A percentile compares a stretch with the other conserved stretches of the same genome.
phyloP scores from a whole-genome alignment of 495 filamentous ascomycete species.

The Cryomyces minteri region DNA sequence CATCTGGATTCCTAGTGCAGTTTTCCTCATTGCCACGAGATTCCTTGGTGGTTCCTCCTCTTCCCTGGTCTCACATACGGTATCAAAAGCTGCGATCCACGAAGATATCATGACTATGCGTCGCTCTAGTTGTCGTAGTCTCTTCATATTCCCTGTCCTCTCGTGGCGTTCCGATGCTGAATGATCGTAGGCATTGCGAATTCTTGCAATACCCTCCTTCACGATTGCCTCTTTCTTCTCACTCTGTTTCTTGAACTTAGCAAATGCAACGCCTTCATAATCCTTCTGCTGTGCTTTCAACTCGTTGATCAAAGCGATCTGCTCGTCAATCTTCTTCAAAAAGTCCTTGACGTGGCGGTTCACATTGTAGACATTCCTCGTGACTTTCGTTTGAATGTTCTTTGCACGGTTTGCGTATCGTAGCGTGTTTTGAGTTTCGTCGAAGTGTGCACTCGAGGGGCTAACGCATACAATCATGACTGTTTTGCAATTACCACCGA shows the following conservation, averaged over 20 bases:
- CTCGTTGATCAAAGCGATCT: conserved; percentile 83
- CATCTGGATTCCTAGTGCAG: conserved; percentile 66
- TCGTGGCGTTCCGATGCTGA: conserved; percentile 63
- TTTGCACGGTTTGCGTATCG: conserved; percentile 97
- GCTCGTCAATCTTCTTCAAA: conserved; percentile 92
- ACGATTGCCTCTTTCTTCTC: conserved; percentile 65
- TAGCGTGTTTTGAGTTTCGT: conserved; percentile 96
- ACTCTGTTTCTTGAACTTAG: conserved; percentile 73
- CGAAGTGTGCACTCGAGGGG: conserved; percentile 90
- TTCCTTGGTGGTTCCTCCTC: conserved; percentile 45
- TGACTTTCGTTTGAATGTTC: conserved; percentile 99
- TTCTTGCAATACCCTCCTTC: conserved; percentile 63
- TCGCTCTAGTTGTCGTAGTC: conserved; percentile 63
- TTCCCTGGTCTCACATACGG: conserved; percentile 52
- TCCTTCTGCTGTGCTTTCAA: conserved; percentile 84
- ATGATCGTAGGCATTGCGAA: conserved; percentile 73
- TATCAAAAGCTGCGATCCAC: conserved; percentile 88
- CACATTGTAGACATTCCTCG: conserved; percentile 95
- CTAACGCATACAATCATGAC: conserved; percentile 99
- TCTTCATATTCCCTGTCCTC: conserved; percentile 61
- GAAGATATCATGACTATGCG: conserved; percentile 66
- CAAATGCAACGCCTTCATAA: conserved; percentile 66
- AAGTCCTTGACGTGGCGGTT: conserved; percentile 98
- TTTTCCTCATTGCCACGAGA: conserved; percentile 62
- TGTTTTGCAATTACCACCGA: conserved; percentile 95